Evolutionary conservation across 1,139 yeast genomes (phyloP).

Genomic region (Geotrichum carabidarum): DNA sequence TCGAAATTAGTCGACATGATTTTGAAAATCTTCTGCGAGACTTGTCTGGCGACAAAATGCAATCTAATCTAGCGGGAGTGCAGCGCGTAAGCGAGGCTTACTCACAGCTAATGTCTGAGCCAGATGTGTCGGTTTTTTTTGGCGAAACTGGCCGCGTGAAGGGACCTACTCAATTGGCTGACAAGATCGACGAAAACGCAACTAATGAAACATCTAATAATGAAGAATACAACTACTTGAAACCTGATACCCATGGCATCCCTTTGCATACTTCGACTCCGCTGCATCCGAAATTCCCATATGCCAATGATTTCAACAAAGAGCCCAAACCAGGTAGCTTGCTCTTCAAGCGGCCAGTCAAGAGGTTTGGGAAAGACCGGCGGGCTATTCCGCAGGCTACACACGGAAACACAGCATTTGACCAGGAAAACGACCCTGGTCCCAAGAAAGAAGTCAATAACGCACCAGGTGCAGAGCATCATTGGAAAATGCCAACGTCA

Average conservation of each 20-base stretch:
- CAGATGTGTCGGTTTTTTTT: constrained; percentile 11
- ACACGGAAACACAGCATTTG: neutral
- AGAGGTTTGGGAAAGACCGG: constrained; percentile 1
- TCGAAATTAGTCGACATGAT: constrained; percentile 5
- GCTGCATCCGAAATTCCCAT: constrained; percentile 6
- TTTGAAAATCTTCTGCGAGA: constrained; percentile 11
- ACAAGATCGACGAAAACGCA: neutral
- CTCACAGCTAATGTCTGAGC: constrained; percentile 12
- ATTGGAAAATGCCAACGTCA: constrained; percentile 11
- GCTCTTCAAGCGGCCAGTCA: constrained; percentile 1
- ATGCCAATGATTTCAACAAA: neutral
- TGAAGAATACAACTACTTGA: constrained; percentile 2
- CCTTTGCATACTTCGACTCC: constrained; percentile 17
- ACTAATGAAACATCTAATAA: neutral
- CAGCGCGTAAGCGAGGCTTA: constrained; percentile 6
- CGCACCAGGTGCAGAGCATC: constrained; percentile 6
- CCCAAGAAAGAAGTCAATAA: neutral
- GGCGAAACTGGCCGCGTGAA: neutral
- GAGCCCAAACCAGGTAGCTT: neutral
- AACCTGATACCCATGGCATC: neutral
- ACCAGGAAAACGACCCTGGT: constrained; percentile 5
- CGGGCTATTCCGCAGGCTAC: neutral
- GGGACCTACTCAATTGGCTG: neutral
- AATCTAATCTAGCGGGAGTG: constrained; percentile 2
- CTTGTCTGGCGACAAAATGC: constrained; percentile 9